Base-by-base conservation (phyloP, 1,139 yeast species). In the Taiozyma onychis region DNA sequence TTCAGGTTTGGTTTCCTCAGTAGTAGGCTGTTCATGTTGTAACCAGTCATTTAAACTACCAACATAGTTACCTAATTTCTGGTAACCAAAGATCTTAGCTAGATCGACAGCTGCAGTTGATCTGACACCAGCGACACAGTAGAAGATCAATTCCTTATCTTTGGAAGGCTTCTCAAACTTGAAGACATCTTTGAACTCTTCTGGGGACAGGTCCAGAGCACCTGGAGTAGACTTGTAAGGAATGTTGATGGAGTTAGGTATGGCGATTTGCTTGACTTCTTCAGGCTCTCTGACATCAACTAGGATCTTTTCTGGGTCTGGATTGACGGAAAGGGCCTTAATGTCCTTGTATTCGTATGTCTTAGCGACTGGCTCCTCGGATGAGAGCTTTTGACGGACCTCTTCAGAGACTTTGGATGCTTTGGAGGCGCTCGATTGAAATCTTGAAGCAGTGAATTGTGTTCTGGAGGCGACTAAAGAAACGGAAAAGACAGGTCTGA, bases 171-270 rank as follows among this genome's bases (percentile, higher is more conserved):
- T 93, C n/a, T 74, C 75, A 63, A 90, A 84, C 16, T 96, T 93
- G 70, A 91, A 90, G 49, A 80, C 74, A 41, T 86, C 88, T 60
- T 80, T 77, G 63, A 95, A 93, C 57, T 88, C 96, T 49, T 87
- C 95, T 8, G 78, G 76, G 2, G 83, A 71, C 52, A 93, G 77
- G 49, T 88, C 89, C 56, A 93, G 75, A 0, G 98, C 98, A n/a
- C 96, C 96, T 0, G 98, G 98, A 16, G 91, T 80, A 8, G 95
- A 82, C 64, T 89, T 90, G 72, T 84, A 85, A 21, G 99, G 99
- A 52, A 93, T 78, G 66, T 93, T 93, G 55, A 90, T 70, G 14
- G 99, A 85, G 30, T 81, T 78, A 30, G 97, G 97, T 60, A 93
- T 86, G 65, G 76, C 78, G 39, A 89, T 90, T 28, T 79, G 80